Percentiles rank a stretch among this genome's conserved stretches.
Evolutionary conservation across 2,329 filamentous ascomycete genomes (phyloP).

Genomic region (Penicillium polonicum): DNA sequence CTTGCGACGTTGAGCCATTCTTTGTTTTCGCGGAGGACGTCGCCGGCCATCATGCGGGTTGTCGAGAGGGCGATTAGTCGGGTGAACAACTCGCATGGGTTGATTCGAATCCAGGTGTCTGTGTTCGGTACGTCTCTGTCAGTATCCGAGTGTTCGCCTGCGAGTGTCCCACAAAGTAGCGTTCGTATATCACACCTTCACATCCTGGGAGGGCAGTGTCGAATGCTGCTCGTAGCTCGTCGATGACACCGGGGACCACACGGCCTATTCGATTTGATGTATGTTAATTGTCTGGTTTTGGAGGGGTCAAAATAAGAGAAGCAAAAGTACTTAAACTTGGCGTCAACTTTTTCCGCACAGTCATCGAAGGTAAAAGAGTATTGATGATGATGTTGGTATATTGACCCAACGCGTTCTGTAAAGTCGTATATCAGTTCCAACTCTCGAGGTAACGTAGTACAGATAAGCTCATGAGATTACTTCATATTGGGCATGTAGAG

Average conservation of each 20-base stretch:
- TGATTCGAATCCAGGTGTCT: slow-evolving; percentile 27
- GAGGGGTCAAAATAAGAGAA: not conserved
- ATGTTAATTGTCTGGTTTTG: not conserved
- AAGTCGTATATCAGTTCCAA: not conserved
- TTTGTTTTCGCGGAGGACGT: slow-evolving; percentile 37
- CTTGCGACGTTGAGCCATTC: slow-evolving; percentile 39
- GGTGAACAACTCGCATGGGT: slow-evolving; percentile 29
- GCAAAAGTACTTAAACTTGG: slow-evolving; percentile 23
- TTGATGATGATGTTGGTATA: slow-evolving; percentile 30
- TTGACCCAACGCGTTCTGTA: slow-evolving; percentile 29
- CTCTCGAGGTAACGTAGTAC: not conserved
- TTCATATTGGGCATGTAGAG: slow-evolving; percentile 30
- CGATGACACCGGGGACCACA: slow-evolving; percentile 26
- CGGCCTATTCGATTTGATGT: slow-evolving; percentile 16
- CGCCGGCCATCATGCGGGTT: slow-evolving; percentile 43
- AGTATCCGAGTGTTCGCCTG: not conserved
- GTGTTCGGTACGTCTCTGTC: not conserved
- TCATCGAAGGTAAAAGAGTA: slow-evolving; percentile 25
- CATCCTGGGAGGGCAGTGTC: slow-evolving; percentile 24
- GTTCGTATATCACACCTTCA: slow-evolving; percentile 16
- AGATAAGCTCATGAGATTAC: slow-evolving; percentile 12
- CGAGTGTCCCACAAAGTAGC: not conserved
- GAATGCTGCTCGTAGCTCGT: slow-evolving; percentile 30
- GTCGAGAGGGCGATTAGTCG: slow-evolving; percentile 42
- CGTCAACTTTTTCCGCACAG: slow-evolving; percentile 27